phyloP scores from a whole-genome alignment of 495 filamentous ascomycete genomes.

The Aspergillus avenaceus region DNA sequence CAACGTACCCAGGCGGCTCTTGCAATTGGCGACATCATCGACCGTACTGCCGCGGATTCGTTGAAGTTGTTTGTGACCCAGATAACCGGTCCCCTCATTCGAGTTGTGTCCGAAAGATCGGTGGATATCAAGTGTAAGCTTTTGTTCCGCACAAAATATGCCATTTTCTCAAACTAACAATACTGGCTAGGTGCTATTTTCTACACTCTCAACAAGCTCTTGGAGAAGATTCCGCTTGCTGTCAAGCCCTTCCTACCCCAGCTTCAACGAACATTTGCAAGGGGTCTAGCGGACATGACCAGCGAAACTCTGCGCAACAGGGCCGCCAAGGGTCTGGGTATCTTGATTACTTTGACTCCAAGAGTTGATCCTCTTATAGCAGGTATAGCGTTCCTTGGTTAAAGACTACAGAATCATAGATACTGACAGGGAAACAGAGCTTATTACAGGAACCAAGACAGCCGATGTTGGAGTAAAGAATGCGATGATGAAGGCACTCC shows the following conservation, averaged over 20 bases:
- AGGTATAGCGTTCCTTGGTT: constrained; percentile 20
- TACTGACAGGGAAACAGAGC: constrained; percentile 49
- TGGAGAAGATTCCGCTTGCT: constrained; percentile 94
- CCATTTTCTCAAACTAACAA: constrained; percentile 5
- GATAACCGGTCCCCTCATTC: constrained; percentile 94
- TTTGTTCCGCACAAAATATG: not conserved
- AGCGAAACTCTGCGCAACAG: constrained; percentile 83
- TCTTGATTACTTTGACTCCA: constrained; percentile 91
- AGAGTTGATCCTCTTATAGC: constrained; percentile 87
- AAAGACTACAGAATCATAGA: not conserved
- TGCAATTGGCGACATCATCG: constrained; percentile 92
- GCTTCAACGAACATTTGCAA: constrained; percentile 93
- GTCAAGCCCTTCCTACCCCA: constrained; percentile 97
- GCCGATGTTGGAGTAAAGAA: constrained; percentile 83
- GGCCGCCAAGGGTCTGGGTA: constrained; percentile 94
- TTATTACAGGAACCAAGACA: constrained; percentile 91
- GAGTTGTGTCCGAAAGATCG: constrained; percentile 93
- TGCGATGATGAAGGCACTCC: constrained; percentile 96
- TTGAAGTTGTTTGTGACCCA: constrained; percentile 93
- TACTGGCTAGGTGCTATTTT: constrained; percentile 70
- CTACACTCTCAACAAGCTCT: constrained; percentile 86
- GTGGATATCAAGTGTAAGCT: constrained; percentile 76
- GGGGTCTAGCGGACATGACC: constrained; percentile 87
- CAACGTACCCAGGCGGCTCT: constrained; percentile 89
- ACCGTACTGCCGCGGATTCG: constrained; percentile 77